Evolutionary conservation across 2,329 filamentous ascomycete species (phyloP), one percentile per base, ranked within the genome.

Genomic region (Pyricularia grisea): DNA sequence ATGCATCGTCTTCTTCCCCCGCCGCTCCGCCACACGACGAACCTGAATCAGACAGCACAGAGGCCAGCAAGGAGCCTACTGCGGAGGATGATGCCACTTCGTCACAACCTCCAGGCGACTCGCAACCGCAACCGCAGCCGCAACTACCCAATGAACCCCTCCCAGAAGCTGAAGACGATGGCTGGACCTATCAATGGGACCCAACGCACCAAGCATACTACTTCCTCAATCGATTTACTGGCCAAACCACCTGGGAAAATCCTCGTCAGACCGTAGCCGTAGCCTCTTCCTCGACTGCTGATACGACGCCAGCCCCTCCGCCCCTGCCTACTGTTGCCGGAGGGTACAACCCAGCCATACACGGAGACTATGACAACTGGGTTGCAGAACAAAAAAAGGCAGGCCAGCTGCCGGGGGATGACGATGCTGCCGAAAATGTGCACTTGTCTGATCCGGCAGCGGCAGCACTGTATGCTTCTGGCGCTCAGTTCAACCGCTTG

Each of bases 281-380:
- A 60, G 79, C 80, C 27, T 69, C 76, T 28, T 73, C 77, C n/a
- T 73, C 79, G 65, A 73, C 76, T 9, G 68, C 73, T n/a, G 71
- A 74, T 25, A 70, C 75, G 2, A 68, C 74, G 14, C 71, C 73
- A 25, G 70, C 72, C 28, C 71, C 73, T 50, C 74, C 69, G 12
- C 69, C 69, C 2, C 60, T 66, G 17, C 66, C 78, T 73, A 73
- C 79, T 65, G 80, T 86, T 27, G 86, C 85, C 5, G 90, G 90
- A 70, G 93, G 94, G 71, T 99, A 99, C 81, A 97, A 98, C 77
- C 95, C 95, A 1, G 92, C 93, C 28, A 94, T 99, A 65, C 95
- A 99, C 78, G 95, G 95, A 74, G 91, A 94, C 81, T 99, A 97
- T 82, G 95, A 99, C 70, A 94, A 95, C n/a, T 92, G 93, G 82